Conservation (phyloP, 305 asterid genomes). For the Solanum hybrid region DNA sequence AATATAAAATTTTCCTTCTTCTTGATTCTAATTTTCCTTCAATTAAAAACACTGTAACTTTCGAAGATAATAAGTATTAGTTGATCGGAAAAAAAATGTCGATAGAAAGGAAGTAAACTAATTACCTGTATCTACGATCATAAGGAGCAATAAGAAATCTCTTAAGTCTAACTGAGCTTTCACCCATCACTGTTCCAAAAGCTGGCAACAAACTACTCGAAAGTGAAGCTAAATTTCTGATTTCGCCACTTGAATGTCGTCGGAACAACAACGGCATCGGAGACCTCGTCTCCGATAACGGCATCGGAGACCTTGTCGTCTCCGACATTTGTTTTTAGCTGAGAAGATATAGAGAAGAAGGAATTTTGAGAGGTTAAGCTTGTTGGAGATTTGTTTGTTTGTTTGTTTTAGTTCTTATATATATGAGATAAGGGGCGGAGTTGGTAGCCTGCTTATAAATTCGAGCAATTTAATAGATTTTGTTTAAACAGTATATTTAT, state of each 20-base stretch:
- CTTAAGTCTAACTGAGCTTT: constrained; percentile 32
- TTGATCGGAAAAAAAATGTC: background rate
- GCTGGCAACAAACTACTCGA: constrained; percentile 90
- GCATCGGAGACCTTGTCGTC: constrained; percentile 26
- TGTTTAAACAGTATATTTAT: background rate
- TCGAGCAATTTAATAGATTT: background rate
- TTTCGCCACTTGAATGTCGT: constrained; percentile 49
- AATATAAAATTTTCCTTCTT: too few species aligned
- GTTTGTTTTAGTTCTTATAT: background rate
- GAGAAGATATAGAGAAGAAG: background rate
- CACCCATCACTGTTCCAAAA: constrained; percentile 73
- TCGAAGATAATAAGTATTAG: background rate
- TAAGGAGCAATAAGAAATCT: constrained; percentile 65
- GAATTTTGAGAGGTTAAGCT: background rate
- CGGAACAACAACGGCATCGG: constrained; percentile 48
- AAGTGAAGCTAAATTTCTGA: constrained; percentile 61
- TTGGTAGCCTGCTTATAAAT: background rate
- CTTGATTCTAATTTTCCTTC: too few species aligned
- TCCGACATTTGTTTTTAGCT: background rate
- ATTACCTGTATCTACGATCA: constrained; percentile 76
- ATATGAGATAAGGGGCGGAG: background rate
- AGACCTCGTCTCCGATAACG: constrained; percentile 26
- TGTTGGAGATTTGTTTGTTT: background rate
- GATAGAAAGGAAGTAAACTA: background rate
- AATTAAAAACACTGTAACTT: background rate